These are phyloP conservation scores for Kazachstania sp. DNA, from an alignment of 1,139 yeast genomes.

Conservation along the genomic window DNA sequence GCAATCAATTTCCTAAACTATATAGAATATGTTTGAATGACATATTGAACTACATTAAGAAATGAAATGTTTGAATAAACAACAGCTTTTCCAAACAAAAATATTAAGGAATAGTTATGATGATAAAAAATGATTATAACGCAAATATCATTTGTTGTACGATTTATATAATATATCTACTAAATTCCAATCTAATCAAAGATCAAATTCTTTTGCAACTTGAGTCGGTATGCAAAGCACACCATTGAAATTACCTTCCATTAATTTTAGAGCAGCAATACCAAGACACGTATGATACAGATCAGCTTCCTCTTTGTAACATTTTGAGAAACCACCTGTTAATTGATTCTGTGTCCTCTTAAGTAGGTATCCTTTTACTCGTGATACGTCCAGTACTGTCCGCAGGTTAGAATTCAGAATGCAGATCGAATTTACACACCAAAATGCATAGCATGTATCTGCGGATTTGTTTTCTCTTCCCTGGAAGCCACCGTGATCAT, in stretches of 20 bases:
- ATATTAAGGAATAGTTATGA: too few species aligned
- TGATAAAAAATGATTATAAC: too few species aligned
- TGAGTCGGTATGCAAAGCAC: conserved; percentile 23
- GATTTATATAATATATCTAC: too few species aligned
- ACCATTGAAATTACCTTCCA: conserved; percentile 31
- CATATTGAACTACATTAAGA: not conserved
- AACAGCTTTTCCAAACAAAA: too few species aligned
- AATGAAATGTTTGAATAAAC: not conserved
- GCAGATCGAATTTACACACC: conserved; percentile 62
- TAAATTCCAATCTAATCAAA: not conserved
- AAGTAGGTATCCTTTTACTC: conserved; percentile 44
- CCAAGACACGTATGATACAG: conserved; percentile 61
- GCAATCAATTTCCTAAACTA: not conserved
- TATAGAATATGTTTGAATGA: not conserved
- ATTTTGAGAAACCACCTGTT: conserved; percentile 80
- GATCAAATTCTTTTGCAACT: not conserved
- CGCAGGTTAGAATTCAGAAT: conserved; percentile 27
- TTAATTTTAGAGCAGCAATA: conserved; percentile 46
- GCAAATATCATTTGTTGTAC: too few species aligned
- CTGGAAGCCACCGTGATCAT: conserved; percentile 67
- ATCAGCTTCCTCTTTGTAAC: conserved; percentile 56
- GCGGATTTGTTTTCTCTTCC: conserved; percentile 80
- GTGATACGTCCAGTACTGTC: conserved; percentile 34
- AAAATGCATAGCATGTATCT: conserved; percentile 90
- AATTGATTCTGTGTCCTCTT: conserved; percentile 50